A percentile compares a stretch with the other conserved stretches of the same genome.
phyloP scores from a whole-genome alignment of 2,329 filamentous ascomycete genomes.

The Metarhizium brunneum region DNA sequence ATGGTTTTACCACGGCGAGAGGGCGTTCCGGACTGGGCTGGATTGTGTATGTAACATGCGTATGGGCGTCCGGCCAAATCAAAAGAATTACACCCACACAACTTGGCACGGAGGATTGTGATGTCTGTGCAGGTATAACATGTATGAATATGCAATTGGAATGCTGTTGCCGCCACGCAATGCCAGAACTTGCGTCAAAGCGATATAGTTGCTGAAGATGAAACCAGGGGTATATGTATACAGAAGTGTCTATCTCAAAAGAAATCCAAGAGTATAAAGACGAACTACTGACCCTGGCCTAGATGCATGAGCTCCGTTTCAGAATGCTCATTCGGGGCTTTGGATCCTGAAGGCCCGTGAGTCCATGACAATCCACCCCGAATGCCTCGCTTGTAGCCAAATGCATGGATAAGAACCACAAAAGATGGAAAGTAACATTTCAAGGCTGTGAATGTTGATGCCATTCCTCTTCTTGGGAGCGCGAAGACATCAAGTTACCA shows the following conservation, averaged over 20 bases:
- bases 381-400: too few relatives aligned
- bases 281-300: not conserved
- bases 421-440: too few relatives aligned
- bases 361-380: not conserved
- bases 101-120: not conserved
- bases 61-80: slow-evolving; percentile 8
- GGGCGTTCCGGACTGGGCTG: slow-evolving; percentile 26
- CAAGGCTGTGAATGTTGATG: too few relatives aligned
- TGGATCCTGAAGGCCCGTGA: not conserved
- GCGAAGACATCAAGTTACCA: too few relatives aligned
- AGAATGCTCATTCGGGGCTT: not conserved
- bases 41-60: slow-evolving; percentile 17
- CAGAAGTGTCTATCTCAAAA: not conserved
- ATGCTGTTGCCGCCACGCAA: not conserved
- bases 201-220: not conserved
- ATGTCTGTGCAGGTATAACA: not conserved
- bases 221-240: not conserved
- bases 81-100: slow-evolving; percentile 1
- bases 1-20: slow-evolving; percentile 20
- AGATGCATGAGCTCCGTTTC: not conserved
- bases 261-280: not conserved
- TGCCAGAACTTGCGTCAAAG: not conserved
- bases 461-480: too few relatives aligned
- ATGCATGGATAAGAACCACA: too few relatives aligned
- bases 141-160: not conserved